These are phyloP conservation scores for Colletotrichum simmondsii DNA, from an alignment of 2,329 filamentous ascomycete genomes.

Conservation along the genomic window DNA sequence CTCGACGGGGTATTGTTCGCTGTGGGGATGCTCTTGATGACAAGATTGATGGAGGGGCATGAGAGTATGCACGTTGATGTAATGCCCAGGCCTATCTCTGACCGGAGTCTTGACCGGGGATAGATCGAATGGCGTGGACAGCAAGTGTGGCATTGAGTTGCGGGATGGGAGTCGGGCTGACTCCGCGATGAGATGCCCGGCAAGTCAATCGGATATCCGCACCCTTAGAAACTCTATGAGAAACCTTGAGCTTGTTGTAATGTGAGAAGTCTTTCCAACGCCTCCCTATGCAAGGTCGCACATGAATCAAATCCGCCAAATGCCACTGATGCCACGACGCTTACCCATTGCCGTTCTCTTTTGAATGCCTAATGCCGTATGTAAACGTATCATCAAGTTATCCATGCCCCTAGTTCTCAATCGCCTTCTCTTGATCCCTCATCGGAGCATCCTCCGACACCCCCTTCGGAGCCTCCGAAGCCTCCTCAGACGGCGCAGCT, in stretches of 20 bases:
- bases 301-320: background rate
- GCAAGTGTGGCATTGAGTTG: background rate
- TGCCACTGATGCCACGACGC: background rate
- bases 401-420: background rate
- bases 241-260: background rate
- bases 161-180: background rate
- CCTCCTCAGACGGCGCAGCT: background rate
- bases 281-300: background rate
- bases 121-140: background rate
- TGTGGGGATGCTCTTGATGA: background rate
- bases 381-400: background rate
- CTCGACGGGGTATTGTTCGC: background rate
- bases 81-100: background rate
- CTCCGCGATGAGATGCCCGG: background rate
- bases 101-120: background rate
- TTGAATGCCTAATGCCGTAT: background rate
- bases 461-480: background rate
- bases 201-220: background rate
- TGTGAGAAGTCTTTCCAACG: background rate
- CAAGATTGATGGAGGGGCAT: background rate
- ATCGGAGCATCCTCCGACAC: background rate
- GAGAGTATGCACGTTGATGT: constrained; percentile 12
- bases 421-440: background rate
- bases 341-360: background rate
- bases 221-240: too few relatives aligned